Conservation (phyloP, 1,284 basidiomycete genomes). For the Cutaneotrichosporon cavernicola region DNA sequence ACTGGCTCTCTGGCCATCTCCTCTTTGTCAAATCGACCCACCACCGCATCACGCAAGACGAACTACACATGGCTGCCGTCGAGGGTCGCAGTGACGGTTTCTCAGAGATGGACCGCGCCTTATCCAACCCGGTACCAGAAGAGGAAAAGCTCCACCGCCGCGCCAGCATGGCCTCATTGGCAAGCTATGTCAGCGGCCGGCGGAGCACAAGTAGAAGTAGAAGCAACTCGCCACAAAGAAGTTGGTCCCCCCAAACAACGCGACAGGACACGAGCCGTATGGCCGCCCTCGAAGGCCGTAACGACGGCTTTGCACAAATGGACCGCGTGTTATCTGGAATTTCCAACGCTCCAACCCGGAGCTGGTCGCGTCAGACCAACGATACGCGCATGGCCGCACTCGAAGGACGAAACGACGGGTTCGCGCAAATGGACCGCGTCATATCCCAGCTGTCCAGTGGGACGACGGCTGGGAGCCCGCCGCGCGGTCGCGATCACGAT, state of each 20-base stretch:
- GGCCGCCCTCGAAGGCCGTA: slow-evolving; percentile 20
- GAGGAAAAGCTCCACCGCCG: slow-evolving; percentile 4
- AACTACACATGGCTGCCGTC: slow-evolving; percentile 16
- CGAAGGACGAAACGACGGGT: slow-evolving; percentile 18
- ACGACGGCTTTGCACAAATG: slow-evolving; percentile 11
- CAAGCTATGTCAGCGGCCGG: not conserved
- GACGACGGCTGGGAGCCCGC: no score
- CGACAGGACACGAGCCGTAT: slow-evolving; percentile 1
- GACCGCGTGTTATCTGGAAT: slow-evolving; percentile 1
- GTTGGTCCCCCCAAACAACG: not conserved
- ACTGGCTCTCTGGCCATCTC: slow-evolving; percentile 52
- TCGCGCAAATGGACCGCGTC: slow-evolving; percentile 10
- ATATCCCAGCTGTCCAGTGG: not conserved
- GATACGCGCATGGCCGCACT: slow-evolving; percentile 9
- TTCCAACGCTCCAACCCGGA: not conserved
- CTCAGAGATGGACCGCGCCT: slow-evolving; percentile 2
- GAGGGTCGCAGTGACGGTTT: slow-evolving; percentile 21
- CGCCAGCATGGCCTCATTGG: not conserved
- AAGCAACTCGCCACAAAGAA: not conserved
- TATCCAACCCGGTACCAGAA: not conserved
- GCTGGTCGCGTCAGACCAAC: not conserved
- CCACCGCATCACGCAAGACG: not conserved
- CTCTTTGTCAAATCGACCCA: slow-evolving; percentile 16
- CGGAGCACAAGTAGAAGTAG: not conserved
- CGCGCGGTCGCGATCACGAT: no score